These are phyloP conservation scores for Pleodorina starrii DNA, from an alignment of 139 green algal species.

Conservation along the genomic window DNA sequence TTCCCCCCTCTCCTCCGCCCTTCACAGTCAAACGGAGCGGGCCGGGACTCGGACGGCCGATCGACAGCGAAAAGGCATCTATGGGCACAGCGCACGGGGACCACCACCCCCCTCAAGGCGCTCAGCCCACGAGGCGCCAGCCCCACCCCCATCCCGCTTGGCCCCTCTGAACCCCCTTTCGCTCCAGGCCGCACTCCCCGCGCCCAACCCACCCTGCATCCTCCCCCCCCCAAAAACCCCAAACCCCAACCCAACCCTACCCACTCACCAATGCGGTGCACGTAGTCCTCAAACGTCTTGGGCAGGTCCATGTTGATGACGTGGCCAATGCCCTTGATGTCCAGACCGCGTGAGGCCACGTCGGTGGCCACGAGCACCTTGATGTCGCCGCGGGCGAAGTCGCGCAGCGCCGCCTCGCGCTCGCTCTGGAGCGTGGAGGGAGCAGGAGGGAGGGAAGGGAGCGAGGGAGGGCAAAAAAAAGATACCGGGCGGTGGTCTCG, in stretches of 20 bases:
- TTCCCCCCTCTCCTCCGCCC: too few relatives aligned
- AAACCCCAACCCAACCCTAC: slow-evolving; percentile 17
- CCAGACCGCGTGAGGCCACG: slow-evolving; percentile 91
- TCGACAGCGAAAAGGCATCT: too few relatives aligned
- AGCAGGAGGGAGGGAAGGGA: too few relatives aligned
- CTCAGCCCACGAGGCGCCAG: too few relatives aligned
- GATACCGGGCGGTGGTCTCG: too few relatives aligned
- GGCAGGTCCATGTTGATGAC: slow-evolving; percentile 97
- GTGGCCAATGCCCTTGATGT: slow-evolving; percentile 87
- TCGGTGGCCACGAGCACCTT: slow-evolving; percentile 92
- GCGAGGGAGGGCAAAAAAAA: too few relatives aligned
- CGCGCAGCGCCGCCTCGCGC: slow-evolving; percentile 79
- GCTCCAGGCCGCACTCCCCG: background rate
- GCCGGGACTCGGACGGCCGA: too few relatives aligned
- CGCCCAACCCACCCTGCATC: background rate
- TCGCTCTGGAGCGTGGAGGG: slow-evolving; percentile 62
- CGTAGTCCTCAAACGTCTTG: slow-evolving; percentile 97
- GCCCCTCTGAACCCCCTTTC: too few relatives aligned
- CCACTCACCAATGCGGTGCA: slow-evolving; percentile 88
- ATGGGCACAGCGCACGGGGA: too few relatives aligned
- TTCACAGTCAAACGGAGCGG: too few relatives aligned
- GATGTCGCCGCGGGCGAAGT: slow-evolving; percentile 75
- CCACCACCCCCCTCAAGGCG: too few relatives aligned
- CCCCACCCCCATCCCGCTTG: too few relatives aligned
- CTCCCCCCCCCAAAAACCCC: background rate